A percentile compares a stretch with the other conserved stretches of the same genome.
Conservation (phyloP, 140 eudicot species). For the Anethum foeniculum region DNA sequence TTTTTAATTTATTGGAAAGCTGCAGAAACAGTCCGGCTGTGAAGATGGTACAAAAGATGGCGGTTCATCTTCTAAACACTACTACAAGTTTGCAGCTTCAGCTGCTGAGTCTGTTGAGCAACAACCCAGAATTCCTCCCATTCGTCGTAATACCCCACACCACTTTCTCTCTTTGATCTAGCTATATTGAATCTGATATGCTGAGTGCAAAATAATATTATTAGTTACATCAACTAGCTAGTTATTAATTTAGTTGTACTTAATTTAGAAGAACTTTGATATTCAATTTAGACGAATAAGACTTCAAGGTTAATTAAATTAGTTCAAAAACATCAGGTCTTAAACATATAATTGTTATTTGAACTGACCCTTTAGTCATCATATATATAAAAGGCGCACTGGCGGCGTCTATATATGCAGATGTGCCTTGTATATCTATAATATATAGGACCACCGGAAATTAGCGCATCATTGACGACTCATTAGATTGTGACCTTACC, state of each 20-base stretch:
- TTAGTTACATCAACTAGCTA: too few relatives aligned
- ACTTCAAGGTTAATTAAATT: too few relatives aligned
- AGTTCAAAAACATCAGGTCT: neutral
- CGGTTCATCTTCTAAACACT: conserved; percentile 31
- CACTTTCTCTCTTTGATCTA: neutral
- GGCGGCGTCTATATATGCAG: too few relatives aligned
- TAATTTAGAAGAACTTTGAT: too few relatives aligned
- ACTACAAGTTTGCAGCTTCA: conserved; percentile 4
- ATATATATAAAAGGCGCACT: neutral
- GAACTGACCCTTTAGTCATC: neutral
- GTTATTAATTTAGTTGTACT: too few relatives aligned
- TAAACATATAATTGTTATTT: too few relatives aligned
- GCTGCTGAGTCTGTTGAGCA: conserved; percentile 25
- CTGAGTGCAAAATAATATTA: too few relatives aligned
- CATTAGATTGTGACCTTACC: conserved; percentile 10
- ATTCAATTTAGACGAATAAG: too few relatives aligned
- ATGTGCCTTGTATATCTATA: too few relatives aligned
- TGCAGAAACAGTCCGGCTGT: conserved; percentile 25
- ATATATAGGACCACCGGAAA: neutral
- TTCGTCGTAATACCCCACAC: conserved; percentile 22
- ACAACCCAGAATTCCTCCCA: conserved; percentile 26
- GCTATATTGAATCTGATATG: neutral
- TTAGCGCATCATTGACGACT: neutral
- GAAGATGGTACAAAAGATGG: conserved; percentile 22
- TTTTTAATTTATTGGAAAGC: neutral